Evolutionary conservation across 129 eudicot species (phyloP).

Genomic region (Chrysanthemum seticuspe): DNA sequence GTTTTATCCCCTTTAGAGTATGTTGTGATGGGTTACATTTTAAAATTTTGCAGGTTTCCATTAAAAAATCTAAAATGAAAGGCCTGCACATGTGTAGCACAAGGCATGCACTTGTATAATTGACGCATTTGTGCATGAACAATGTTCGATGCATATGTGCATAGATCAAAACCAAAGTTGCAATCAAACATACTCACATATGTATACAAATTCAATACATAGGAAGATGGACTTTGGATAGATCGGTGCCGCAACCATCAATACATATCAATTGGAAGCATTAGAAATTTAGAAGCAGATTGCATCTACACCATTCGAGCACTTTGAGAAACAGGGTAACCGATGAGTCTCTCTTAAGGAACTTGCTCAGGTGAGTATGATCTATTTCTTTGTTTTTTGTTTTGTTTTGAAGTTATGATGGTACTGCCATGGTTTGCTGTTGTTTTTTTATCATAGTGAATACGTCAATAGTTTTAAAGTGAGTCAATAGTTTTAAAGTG

Average conservation of each 20-base stretch:
- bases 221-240: conserved; percentile 66
- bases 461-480: no score
- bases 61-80: no score
- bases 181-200: no score
- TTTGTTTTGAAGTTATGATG: not conserved
- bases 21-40: no score
- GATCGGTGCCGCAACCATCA: conserved; percentile 61
- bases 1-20: no score
- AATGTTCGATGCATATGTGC: no score
- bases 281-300: conserved; percentile 55
- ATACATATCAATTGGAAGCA: conserved; percentile 63
- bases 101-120: no score
- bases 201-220: not conserved
- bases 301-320: conserved; percentile 46
- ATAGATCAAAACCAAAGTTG: no score
- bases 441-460: not conserved
- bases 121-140: no score
- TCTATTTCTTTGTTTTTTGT: not conserved
- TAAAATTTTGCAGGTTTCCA: no score
- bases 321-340: conserved; percentile 53
- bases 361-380: conserved; percentile 44
- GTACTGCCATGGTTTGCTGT: not conserved
- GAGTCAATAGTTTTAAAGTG: no score
- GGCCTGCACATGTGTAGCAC: no score
- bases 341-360: conserved; percentile 48